These are phyloP conservation scores for Psidium guajava DNA, from an alignment of 345 rosid species.

Conservation along the genomic window DNA sequence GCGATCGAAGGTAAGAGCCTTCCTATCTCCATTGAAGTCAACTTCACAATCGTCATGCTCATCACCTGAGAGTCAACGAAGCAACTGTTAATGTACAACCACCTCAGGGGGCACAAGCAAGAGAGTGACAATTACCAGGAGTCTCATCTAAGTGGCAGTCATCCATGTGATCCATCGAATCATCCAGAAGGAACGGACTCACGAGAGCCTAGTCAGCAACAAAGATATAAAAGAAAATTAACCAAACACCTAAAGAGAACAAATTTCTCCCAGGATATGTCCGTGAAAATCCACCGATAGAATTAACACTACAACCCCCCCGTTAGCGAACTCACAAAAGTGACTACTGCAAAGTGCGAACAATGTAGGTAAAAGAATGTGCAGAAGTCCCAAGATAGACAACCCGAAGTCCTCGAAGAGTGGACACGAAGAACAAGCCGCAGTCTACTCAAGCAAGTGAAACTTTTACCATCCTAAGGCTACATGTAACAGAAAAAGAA, in stretches of 20 bases:
- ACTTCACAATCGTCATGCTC: conserved; percentile 14
- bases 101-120: background rate
- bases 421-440: no score
- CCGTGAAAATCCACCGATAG: background rate
- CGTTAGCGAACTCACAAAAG: no score
- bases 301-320: no score
- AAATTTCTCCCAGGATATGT: background rate
- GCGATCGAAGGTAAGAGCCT: conserved; percentile 33
- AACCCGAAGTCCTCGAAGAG: no score
- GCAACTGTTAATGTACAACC: background rate
- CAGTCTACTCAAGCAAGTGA: no score
- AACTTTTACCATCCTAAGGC: no score
- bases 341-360: no score
- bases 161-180: conserved; percentile 28
- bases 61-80: conserved; percentile 15
- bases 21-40: conserved; percentile 15
- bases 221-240: background rate
- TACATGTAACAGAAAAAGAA: background rate
- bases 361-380: no score
- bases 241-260: background rate
- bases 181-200: conserved; percentile 74
- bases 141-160: conserved; percentile 11
- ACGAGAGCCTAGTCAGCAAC: conserved; percentile 56
- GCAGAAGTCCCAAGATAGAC: no score
- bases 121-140: conserved; percentile 28